Base-by-base conservation (phyloP, 192 early-diverging fungal species). In the Thamnidium elegans region DNA sequence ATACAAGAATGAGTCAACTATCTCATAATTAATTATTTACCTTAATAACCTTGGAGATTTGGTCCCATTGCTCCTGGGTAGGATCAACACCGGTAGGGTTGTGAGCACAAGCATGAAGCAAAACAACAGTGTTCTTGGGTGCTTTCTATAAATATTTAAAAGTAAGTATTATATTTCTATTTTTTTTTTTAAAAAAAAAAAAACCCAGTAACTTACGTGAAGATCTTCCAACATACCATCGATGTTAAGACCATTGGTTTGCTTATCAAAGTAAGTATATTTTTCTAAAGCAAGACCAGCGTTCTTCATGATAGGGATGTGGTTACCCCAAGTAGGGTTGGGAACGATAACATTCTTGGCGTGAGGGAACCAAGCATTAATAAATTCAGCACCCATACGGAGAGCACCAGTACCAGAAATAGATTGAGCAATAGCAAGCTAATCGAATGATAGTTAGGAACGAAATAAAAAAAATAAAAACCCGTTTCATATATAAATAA, bases 11-110 rank as follows among this genome's bases (percentile, higher is more conserved):
- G 26, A 26, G 26, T 26, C 26, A 26, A 26, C 26, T 26, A 26
- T 26, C 26, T 26, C 26, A 26, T 3, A 26, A 26, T 26, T 26
- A 26, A 26, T 26, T 26, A 26, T 84, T 44, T 55, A 69, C 66
- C 75, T 94, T 88, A 45, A 93, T 76, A 46, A 90, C 81, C 58
- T 86, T 63, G 63, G 89, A 87, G 69, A 99, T 89, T 72, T 94
- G 79, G 55, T 81, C 78, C 97, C 97, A 99, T 74, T 99, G 95
- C 59, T 79, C 91, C 20, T 74, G 70, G 32, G 92, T 94, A 34
- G 97, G 97, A 81, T 99, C 97, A 19, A 97, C 96, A 73, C 97
- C 97, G 4, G 97, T 98, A 36, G 97, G 97, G 85, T 99, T 99
- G 79, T 99, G 97, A 5, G 96, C 97, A 69, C 97, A 99, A 45